A percentile compares a stretch with the other conserved stretches of the same genome.
phyloP scores from a whole-genome alignment of 306 rosid species.

The Begonia peltatifolia region DNA sequence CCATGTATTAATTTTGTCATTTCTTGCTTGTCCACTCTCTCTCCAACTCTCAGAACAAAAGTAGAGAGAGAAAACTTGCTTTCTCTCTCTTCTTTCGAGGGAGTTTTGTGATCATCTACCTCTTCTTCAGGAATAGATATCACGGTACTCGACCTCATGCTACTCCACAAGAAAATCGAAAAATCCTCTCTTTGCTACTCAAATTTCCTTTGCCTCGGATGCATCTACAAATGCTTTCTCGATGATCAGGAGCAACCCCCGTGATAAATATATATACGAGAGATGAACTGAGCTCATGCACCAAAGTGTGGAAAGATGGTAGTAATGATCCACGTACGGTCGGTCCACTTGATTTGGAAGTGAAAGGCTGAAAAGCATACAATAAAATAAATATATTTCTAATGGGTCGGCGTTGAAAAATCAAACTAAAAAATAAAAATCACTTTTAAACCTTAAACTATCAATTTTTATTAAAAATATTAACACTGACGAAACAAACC shows the following conservation, averaged over 20 bases:
- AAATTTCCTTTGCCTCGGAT: neutral
- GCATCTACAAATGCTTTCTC: neutral
- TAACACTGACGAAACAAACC: too few relatives aligned
- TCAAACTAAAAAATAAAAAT: too few relatives aligned
- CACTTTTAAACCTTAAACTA: too few relatives aligned
- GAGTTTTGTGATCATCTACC: neutral
- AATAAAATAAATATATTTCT: too few relatives aligned
- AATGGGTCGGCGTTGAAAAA: too few relatives aligned
- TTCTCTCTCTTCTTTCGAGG: slow-evolving; percentile 6
- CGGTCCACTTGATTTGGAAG: neutral
- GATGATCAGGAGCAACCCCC: too few relatives aligned
- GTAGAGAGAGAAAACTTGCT: slow-evolving; percentile 8
- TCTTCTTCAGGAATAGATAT: neutral
- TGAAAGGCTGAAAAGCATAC: neutral
- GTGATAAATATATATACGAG: neutral
- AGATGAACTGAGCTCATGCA: neutral
- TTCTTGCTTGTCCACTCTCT: slow-evolving; percentile 14
- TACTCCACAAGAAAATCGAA: neutral
- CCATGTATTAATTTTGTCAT: slow-evolving; percentile 50
- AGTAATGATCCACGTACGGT: neutral
- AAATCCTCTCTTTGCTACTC: slow-evolving; percentile 5
- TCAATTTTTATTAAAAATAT: too few relatives aligned
- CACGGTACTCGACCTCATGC: slow-evolving; percentile 2
- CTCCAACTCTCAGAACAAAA: slow-evolving; percentile 5
- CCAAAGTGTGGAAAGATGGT: neutral